Conservation (phyloP, 2,329 filamentous ascomycete species). For the Celoporthe dispersa region DNA sequence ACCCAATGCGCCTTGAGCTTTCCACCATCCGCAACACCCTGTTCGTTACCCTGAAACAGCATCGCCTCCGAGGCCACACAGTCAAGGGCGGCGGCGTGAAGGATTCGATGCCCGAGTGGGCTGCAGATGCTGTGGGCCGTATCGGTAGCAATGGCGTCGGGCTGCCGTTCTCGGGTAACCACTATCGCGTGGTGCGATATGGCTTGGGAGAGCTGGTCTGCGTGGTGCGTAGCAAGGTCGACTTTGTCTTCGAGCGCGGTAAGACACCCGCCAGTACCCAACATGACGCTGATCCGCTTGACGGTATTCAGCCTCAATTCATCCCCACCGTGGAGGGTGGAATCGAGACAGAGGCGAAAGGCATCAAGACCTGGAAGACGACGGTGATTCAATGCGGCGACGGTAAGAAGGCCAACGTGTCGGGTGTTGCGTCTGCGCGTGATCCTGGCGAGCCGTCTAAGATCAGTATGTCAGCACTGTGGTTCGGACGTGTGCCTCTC, state of each 20-base stretch:
- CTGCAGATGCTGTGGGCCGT: conserved; percentile 8
- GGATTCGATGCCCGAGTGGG: conserved; percentile 15
- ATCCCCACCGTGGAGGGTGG: neutral
- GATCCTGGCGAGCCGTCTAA: neutral
- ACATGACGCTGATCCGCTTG: neutral
- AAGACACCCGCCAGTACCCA: neutral
- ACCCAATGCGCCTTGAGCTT: conserved; percentile 26
- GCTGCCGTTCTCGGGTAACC: conserved; percentile 16
- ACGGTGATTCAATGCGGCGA: conserved; percentile 12
- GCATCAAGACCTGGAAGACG: conserved; percentile 7
- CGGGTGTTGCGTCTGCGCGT: conserved; percentile 13
- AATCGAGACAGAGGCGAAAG: neutral
- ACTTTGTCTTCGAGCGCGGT: conserved; percentile 16
- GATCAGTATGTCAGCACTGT: conserved; percentile 5
- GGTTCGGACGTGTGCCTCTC: conserved; percentile 25
- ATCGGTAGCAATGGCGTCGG: neutral
- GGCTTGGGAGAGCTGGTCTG: conserved; percentile 11
- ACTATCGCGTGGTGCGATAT: conserved; percentile 25
- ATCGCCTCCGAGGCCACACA: conserved; percentile 16
- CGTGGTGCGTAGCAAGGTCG: conserved; percentile 22
- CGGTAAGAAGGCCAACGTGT: neutral
- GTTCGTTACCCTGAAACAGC: conserved; percentile 9
- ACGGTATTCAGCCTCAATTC: neutral
- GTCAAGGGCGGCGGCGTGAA: neutral
- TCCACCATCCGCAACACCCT: conserved; percentile 21